These are phyloP conservation scores for Polyporus arcularius DNA, from an alignment of 768 basidiomycete species.

Conservation along the genomic window DNA sequence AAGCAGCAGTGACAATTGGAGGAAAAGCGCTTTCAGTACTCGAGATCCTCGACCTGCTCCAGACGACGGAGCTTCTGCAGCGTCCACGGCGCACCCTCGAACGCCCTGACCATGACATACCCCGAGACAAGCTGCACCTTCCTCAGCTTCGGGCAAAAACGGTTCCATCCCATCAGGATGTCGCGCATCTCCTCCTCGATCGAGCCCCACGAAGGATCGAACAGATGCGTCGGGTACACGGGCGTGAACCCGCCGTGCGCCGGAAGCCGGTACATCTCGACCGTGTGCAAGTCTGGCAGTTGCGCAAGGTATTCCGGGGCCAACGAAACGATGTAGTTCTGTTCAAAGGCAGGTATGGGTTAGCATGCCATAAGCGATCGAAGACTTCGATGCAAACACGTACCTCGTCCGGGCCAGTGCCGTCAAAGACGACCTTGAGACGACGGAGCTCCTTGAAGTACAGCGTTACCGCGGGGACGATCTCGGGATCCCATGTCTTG, in stretches of 20 bases:
- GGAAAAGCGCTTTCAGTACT: constrained; percentile 2
- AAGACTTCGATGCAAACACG: constrained; percentile 17
- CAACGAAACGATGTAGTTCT: constrained; percentile 44
- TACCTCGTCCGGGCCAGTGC: constrained; percentile 42
- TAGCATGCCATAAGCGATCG: neutral
- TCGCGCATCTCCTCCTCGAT: constrained; percentile 35
- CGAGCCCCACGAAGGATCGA: constrained; percentile 21
- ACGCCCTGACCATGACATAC: constrained; percentile 41
- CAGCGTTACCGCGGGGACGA: constrained; percentile 42
- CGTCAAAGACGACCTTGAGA: constrained; percentile 43
- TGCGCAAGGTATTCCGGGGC: constrained; percentile 43
- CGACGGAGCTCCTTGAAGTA: constrained; percentile 38
- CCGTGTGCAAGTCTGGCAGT: constrained; percentile 39
- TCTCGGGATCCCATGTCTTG: constrained; percentile 46
- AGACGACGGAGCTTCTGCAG: constrained; percentile 2
- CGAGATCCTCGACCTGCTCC: constrained; percentile 12
- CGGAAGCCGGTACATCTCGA: constrained; percentile 38
- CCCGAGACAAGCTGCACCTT: constrained; percentile 44
- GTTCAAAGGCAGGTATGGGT: constrained; percentile 1
- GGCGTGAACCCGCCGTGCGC: neutral
- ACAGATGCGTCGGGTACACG: constrained; percentile 18
- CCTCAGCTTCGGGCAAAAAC: constrained; percentile 39
- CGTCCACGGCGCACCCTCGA: constrained; percentile 37
- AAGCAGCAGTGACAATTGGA: no score
- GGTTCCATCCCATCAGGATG: constrained; percentile 47